Percentiles rank a stretch among this genome's conserved stretches.
Evolutionary conservation across 2,329 filamentous ascomycete species (phyloP).

Genomic region (Pestalotiopsis sp.): DNA sequence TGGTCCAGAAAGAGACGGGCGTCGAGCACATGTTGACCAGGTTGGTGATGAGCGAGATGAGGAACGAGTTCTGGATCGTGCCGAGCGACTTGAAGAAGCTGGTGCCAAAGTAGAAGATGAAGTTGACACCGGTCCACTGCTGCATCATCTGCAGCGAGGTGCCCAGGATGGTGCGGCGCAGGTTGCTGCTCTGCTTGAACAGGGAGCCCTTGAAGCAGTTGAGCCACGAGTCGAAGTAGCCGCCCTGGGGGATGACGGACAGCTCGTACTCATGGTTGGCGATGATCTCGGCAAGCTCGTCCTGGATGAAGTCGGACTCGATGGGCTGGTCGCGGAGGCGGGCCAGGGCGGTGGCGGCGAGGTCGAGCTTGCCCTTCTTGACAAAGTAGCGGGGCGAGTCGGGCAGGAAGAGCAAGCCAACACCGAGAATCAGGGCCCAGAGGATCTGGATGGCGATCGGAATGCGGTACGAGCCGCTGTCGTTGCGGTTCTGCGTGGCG

Average conservation of each 20-base stretch:
- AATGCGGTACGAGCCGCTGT: slow-evolving; percentile 76
- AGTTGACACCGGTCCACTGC: slow-evolving; percentile 64
- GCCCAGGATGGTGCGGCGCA: slow-evolving; percentile 60
- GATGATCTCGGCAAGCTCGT: slow-evolving; percentile 82
- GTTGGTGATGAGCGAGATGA: slow-evolving; percentile 73
- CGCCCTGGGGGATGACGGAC: slow-evolving; percentile 63
- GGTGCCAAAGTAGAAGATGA: slow-evolving; percentile 74
- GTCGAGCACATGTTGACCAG: slow-evolving; percentile 77
- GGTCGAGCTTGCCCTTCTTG: slow-evolving; percentile 71
- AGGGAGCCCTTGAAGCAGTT: slow-evolving; percentile 70
- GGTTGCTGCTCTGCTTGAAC: slow-evolving; percentile 63
- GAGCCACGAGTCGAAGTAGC: slow-evolving; percentile 70
- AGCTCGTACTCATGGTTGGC: slow-evolving; percentile 89
- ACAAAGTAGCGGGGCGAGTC: slow-evolving; percentile 87
- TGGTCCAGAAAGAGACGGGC: slow-evolving; percentile 71
- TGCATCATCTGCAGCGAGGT: slow-evolving; percentile 35
- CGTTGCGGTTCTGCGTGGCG: slow-evolving; percentile 61
- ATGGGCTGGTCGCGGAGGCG: slow-evolving; percentile 74
- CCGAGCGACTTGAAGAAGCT: slow-evolving; percentile 70
- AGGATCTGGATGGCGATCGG: slow-evolving; percentile 79
- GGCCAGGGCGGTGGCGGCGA: slow-evolving; percentile 64
- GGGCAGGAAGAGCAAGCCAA: slow-evolving; percentile 75
- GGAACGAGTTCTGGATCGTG: slow-evolving; percentile 68
- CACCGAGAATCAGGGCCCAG: slow-evolving; percentile 76
- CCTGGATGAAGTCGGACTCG: slow-evolving; percentile 74